These are phyloP conservation scores for Fusarium falciforme DNA, from an alignment of 2,329 filamentous ascomycete species.

Conservation along the genomic window DNA sequence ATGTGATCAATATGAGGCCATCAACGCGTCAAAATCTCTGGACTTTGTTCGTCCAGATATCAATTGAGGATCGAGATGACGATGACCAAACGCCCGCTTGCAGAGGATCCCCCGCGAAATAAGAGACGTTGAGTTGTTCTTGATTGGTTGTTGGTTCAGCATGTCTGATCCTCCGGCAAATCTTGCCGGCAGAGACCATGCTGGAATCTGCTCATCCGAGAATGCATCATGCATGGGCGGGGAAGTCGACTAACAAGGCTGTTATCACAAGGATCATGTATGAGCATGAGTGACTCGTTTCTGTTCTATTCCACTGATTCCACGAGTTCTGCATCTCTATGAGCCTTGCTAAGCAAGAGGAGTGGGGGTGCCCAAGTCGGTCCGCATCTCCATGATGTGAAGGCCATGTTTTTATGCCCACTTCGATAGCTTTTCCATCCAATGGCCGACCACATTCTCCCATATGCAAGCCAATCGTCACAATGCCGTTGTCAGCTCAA, in stretches of 20 bases:
- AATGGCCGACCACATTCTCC: neutral
- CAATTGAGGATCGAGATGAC: neutral
- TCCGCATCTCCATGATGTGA: neutral
- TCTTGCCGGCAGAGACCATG: neutral
- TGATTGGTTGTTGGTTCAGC: neutral
- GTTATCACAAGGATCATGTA: neutral
- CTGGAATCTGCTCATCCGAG: neutral
- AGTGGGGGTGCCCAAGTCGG: neutral
- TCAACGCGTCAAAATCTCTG: neutral
- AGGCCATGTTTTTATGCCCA: neutral
- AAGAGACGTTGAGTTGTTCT: neutral
- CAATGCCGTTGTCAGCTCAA: neutral
- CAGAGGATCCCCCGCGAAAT: neutral
- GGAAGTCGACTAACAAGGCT: neutral
- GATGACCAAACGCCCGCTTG: neutral
- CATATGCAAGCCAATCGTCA: neutral
- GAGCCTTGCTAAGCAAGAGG: neutral
- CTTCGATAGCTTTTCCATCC: neutral
- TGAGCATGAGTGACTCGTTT: neutral
- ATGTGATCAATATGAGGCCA: neutral
- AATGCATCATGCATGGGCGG: neutral
- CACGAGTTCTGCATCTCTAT: neutral
- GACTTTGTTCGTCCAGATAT: neutral
- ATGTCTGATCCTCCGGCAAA: neutral
- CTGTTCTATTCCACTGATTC: neutral